Evolutionary conservation across 305 asterid species (phyloP), one percentile per base, ranked within the genome.

Genomic region (Salvia sclarea): DNA sequence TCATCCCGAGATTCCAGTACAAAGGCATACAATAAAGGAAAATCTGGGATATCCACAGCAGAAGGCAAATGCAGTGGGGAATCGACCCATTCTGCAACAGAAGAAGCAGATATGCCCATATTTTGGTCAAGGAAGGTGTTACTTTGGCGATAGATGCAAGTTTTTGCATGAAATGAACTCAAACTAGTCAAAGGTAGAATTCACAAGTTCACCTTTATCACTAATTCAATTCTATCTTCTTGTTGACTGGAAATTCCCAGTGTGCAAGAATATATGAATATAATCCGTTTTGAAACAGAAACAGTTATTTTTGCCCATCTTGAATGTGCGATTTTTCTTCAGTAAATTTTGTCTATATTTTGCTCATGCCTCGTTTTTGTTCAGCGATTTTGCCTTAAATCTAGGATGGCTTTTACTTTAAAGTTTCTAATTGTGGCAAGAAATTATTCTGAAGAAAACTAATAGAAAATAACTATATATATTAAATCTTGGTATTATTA

Each of bases 121-220:
- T 61, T 88, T 76, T 80, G 75, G 72, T 55, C 83, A 61, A 75
- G 95, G 98, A 69, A 82, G 83, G 73, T 89, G 96, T 67, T 16
- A 71, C 38, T 91, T 62, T 79, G 96, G 96, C 52, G 82, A 83
- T 28, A 84, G 75, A 56, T 89, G 98, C 82, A 89, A 61, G 80
- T 78, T 66, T 64, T 64, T 63, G 64, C 98, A 91, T 75, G 83
- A 75, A 37, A 22, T 2, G 14, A 71, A 48, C 49, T 67, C 56
- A 64, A 33, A 58, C 20, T 50, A 62, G 59, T 45, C 63, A 67
- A 48, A 9, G 38, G 20, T 44, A 18, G 21, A 38, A 38, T 66
- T 45, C 20, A 16, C 20, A 16, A 9, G 31, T 74, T 60, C 58
- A 43, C 40, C 21, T 61, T 35, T n/a, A 49, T 70, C 59, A 54